Conservation (phyloP, 805 yeast species). For the Priceomyces castillae region DNA sequence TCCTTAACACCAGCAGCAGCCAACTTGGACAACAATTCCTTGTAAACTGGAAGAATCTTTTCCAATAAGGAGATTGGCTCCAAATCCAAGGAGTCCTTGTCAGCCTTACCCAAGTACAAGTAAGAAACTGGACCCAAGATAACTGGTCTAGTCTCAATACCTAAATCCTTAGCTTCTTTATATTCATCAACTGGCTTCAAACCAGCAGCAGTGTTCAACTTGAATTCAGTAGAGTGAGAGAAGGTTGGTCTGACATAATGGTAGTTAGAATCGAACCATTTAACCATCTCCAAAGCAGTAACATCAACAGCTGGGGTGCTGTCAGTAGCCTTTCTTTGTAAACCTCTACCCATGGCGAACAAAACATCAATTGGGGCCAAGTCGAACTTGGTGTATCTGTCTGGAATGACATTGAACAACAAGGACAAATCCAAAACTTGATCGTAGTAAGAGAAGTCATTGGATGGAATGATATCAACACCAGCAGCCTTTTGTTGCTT, state of each 20-base stretch:
- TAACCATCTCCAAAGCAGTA: conserved; percentile 98
- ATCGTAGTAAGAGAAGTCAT: conserved; percentile 98
- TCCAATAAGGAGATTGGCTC: conserved; percentile 88
- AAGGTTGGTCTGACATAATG: conserved; percentile 99
- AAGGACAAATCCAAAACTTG: conserved; percentile 92
- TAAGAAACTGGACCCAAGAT: conserved; percentile 94
- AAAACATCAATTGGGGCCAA: conserved; percentile 86
- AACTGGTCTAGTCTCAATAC: conserved; percentile 97
- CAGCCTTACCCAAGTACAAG: conserved; percentile 95
- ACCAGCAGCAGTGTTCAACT: conserved; percentile 71
- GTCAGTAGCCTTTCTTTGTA: conserved; percentile 93
- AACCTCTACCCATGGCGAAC: conserved; percentile 99
- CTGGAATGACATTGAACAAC: conserved; percentile 94
- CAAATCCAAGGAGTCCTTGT: conserved; percentile 93
- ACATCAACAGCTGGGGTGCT: conserved; percentile 90
- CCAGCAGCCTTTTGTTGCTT: conserved; percentile 96
- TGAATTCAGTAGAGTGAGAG: conserved; percentile 91
- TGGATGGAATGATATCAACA: conserved; percentile 94
- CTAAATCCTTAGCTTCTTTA: conserved; percentile 95
- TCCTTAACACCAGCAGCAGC: conserved; percentile 91
- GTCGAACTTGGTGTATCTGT: conserved; percentile 90
- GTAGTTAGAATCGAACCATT: conserved; percentile 99
- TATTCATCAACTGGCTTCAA: conserved; percentile 96
- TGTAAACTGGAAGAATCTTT: conserved; percentile 90
- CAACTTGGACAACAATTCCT: conserved; percentile 81